Evolutionary conservation across 2,329 filamentous ascomycete species (phyloP).

Genomic region (Fusarium subtropicale): DNA sequence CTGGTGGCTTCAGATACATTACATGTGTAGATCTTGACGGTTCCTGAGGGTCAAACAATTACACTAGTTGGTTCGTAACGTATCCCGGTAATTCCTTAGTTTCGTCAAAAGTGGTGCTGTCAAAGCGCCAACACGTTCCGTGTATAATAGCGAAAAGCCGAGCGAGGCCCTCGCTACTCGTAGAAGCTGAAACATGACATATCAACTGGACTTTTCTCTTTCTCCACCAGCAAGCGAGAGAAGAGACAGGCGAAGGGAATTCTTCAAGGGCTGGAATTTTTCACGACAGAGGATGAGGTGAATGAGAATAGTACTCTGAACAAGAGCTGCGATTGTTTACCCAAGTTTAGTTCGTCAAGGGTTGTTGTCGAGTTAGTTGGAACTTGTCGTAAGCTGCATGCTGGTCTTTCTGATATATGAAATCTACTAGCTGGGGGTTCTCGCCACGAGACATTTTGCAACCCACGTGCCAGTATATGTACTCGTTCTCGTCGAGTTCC

Average conservation of each 20-base stretch:
- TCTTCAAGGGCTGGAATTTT: neutral
- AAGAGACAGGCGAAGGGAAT: no score
- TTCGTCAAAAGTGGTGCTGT: neutral
- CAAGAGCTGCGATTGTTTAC: neutral
- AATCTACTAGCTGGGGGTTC: neutral
- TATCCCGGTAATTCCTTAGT: neutral
- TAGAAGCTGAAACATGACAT: conserved; percentile 8
- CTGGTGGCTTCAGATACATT: neutral
- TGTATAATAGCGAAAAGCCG: neutral
- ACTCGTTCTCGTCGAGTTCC: neutral
- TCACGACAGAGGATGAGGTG: neutral
- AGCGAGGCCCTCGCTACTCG: neutral
- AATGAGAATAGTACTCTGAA: neutral
- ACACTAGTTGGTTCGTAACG: neutral
- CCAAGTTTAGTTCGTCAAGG: neutral
- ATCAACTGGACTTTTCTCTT: neutral
- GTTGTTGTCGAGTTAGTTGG: neutral
- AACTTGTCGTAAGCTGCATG: neutral
- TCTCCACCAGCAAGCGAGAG: neutral
- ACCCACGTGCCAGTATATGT: neutral
- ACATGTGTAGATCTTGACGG: neutral
- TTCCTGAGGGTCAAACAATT: neutral
- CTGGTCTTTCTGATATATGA: neutral
- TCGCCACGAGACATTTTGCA: neutral
- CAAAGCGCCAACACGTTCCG: neutral